Conservation (phyloP, 1,284 basidiomycete species). For the Ceratobasidium sp. region DNA sequence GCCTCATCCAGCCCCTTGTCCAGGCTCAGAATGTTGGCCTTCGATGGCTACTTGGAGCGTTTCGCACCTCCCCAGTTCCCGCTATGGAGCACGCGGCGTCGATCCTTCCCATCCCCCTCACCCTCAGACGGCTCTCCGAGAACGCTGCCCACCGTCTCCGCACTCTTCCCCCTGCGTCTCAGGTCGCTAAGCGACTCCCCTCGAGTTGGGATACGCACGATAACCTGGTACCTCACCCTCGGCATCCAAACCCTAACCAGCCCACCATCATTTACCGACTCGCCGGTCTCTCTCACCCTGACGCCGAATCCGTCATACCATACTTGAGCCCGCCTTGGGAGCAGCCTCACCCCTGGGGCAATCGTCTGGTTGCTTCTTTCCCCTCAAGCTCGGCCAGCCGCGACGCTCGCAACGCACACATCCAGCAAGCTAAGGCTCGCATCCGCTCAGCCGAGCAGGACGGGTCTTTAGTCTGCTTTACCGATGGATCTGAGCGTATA, state of each 20-base stretch:
- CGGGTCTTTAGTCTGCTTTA: not conserved
- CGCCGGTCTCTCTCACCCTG: not conserved
- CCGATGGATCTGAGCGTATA: constrained; percentile 1
- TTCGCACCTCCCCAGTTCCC: not conserved
- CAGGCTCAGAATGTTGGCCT: not conserved
- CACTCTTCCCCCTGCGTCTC: not conserved
- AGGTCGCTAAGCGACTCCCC: not conserved
- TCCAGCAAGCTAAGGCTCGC: not conserved
- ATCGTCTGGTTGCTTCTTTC: not conserved
- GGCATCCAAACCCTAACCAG: not conserved
- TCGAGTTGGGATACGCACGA: not conserved
- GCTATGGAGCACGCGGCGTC: constrained; percentile 3
- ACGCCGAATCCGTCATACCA: not conserved
- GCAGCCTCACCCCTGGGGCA: constrained; percentile 1
- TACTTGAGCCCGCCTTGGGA: constrained; percentile 11
- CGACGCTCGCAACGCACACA: not conserved
- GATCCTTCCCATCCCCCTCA: not conserved
- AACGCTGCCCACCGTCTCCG: not conserved
- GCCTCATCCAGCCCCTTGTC: not conserved
- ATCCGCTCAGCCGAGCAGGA: not conserved
- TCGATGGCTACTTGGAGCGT: not conserved
- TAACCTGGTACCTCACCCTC: not conserved
- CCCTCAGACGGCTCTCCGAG: not conserved
- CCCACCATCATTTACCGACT: not conserved
- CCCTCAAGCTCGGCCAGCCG: not conserved